phyloP scores from a whole-genome alignment of 495 filamentous ascomycete species.

The Cercophora samala region DNA sequence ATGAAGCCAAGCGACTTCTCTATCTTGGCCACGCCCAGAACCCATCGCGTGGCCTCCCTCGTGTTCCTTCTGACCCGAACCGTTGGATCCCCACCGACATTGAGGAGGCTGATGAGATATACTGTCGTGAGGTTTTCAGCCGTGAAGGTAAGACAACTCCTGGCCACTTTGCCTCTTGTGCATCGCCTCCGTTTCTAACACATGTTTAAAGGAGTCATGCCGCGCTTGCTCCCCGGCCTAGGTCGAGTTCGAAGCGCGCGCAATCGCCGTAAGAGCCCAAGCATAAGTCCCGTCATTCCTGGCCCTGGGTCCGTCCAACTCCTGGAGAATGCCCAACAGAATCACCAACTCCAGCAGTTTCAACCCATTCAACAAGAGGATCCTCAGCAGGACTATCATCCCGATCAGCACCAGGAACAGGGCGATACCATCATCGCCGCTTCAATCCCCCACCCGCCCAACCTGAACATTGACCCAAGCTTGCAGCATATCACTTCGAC shows the following conservation, averaged over 20 bases:
- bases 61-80: constrained; percentile 6
- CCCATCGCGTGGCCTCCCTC: not conserved
- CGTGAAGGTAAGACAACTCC: not conserved
- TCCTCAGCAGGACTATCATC: not conserved
- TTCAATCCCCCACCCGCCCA: not conserved
- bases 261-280: not conserved
- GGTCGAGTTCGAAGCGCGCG: not conserved
- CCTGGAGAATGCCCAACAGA: not conserved
- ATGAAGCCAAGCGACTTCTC: not conserved
- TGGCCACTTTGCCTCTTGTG: not conserved
- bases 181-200: not conserved
- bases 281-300: not conserved
- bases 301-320: not conserved
- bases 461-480: not conserved
- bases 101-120: not conserved
- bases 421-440: not conserved
- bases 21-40: constrained; percentile 2
- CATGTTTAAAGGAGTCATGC: not conserved
- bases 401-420: not conserved
- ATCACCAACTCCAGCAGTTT: not conserved
- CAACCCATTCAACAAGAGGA: not conserved
- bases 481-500: not conserved
- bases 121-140: not conserved
- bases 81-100: constrained; percentile 5
- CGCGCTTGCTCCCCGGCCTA: not conserved